Conservation (phyloP, 768 basidiomycete species). For the Mrakia blollopis region DNA sequence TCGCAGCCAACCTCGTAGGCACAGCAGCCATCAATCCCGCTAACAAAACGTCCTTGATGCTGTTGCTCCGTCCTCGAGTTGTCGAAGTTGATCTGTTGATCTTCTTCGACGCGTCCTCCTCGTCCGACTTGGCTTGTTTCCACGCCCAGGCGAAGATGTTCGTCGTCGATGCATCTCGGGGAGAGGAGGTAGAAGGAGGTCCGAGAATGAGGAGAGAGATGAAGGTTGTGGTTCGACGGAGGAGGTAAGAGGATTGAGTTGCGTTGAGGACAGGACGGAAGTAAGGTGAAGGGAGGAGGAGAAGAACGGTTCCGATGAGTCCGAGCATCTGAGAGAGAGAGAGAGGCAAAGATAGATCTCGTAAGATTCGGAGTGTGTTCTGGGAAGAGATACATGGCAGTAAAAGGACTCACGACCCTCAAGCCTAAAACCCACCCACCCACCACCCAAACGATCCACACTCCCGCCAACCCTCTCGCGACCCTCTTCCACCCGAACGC, state of each 20-base stretch:
- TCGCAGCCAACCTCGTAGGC: neutral
- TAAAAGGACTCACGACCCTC: constrained; percentile 19
- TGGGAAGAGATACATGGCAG: no score
- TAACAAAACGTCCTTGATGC: neutral
- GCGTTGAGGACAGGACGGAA: constrained; percentile 36
- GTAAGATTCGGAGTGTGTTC: no score
- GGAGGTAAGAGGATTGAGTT: constrained; percentile 34
- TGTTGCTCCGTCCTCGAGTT: constrained; percentile 15
- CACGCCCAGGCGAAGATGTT: constrained; percentile 19
- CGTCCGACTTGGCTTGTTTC: constrained; percentile 28
- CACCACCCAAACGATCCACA: constrained; percentile 24
- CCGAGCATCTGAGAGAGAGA: constrained; percentile 19
- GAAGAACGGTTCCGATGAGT: constrained; percentile 32
- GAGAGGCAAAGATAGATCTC: neutral
- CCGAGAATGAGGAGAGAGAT: constrained; percentile 36
- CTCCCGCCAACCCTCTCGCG: constrained; percentile 4
- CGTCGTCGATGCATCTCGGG: constrained; percentile 23
- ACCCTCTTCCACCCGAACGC: neutral
- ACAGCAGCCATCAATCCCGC: neutral
- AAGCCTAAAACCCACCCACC: constrained; percentile 20
- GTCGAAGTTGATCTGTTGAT: no score
- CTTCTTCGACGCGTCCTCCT: neutral
- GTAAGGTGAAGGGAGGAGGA: constrained; percentile 40
- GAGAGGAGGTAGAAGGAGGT: constrained; percentile 34
- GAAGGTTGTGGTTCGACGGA: constrained; percentile 35